Base-by-base conservation (phyloP, 441 rosid species). In the Populus hybrid region DNA sequence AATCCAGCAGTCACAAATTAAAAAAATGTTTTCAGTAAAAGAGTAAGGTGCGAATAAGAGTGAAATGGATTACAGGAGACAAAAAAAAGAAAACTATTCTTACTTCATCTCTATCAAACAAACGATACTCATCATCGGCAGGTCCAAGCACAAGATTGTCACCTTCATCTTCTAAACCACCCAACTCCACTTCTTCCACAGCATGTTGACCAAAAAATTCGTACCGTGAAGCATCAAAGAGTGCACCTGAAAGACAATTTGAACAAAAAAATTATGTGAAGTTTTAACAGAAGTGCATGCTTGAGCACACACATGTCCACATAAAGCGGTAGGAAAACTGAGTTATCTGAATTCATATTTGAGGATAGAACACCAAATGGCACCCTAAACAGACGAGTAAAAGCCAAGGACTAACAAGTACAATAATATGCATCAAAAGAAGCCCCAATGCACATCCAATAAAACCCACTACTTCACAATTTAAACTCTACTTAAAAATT, bases 161-260 rank as follows among this genome's bases (percentile, higher is more conserved):
- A 81, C 67, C 79, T 78, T 69, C 88, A 36, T 92, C 91, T 40
- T 88, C 94, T 21, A 92, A 76, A 46, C 89, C 95, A 38, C 96
- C 92, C 75, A 92, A 69, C 42, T 89, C 92, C 87, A 87, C 71
- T 69, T 88, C 98, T 61, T 83, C 89, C 67, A 80, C 79, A 57
- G 81, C 90, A 78, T 86, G 84, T 76, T 85, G 92, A 72, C 94
- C 94, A 81, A 94, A 94, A 79, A 94, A 94, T 70, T 87, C 95
- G 71, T 94, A 94, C 75, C 82, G 96, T 38, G 98, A 79, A 46
- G 98, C 97, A 86, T 94, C 94, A 81, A 92, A 94, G 71, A 86
- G 83, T 7, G 79, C 71, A 82, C 84, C 98, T 91, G 93, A 84
- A 71, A 35, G 53, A 24, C 1, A 46, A 7, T 46, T 46, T 46